Percentiles rank a stretch among this genome's conserved stretches.
Evolutionary conservation across 805 yeast genomes (phyloP).

Genomic region (Teunomyces cretensis): DNA sequence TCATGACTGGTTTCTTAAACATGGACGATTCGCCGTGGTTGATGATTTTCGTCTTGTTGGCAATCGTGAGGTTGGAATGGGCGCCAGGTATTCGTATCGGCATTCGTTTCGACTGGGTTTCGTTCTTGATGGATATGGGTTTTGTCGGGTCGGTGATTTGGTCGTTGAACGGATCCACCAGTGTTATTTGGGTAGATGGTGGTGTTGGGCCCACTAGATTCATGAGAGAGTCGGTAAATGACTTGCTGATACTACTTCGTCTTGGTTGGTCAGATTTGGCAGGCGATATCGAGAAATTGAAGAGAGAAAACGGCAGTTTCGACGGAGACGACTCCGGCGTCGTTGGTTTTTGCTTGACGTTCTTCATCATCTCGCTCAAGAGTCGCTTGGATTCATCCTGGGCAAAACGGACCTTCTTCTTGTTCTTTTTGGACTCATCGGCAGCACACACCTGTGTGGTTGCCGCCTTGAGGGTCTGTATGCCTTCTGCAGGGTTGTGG

Average conservation of each 20-base stretch:
- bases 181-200: conserved; percentile 1
- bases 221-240: conserved; percentile 30
- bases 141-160: conserved; percentile 7
- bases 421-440: background rate
- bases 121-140: conserved; percentile 28
- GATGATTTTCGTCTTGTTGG: conserved; percentile 40
- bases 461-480: conserved; percentile 13
- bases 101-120: conserved; percentile 28
- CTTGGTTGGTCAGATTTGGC: conserved; percentile 10
- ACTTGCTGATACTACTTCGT: conserved; percentile 17
- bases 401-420: background rate
- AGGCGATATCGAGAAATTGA: conserved; percentile 17
- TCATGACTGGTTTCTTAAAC: conserved; percentile 32
- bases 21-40: conserved; percentile 45
- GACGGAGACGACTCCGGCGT: conserved; percentile 5
- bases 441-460: background rate
- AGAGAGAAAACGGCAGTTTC: conserved; percentile 17
- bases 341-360: conserved; percentile 6
- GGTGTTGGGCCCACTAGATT: conserved; percentile 16
- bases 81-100: conserved; percentile 34
- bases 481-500: conserved; percentile 37
- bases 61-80: conserved; percentile 42
- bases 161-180: conserved; percentile 2
- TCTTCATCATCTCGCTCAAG: conserved; percentile 18
- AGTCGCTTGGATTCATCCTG: conserved; percentile 13